Conservation (phyloP, 2,329 filamentous ascomycete species). For the Sclerotiophoma versabilis region DNA sequence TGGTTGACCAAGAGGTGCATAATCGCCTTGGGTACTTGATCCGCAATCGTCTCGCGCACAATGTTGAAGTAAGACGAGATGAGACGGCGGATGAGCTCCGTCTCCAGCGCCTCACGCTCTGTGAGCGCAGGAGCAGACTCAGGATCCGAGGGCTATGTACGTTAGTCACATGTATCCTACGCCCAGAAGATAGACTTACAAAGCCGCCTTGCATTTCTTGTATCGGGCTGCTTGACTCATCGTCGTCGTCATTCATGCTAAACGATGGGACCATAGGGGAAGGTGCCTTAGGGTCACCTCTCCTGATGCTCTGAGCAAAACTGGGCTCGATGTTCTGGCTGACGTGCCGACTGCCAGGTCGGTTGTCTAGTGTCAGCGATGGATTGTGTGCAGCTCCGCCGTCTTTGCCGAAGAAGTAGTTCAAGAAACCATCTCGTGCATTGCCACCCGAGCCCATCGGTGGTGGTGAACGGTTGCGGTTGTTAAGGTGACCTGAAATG, state of each 20-base stretch:
- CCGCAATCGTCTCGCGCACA: conserved; percentile 96
- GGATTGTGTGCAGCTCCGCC: conserved; percentile 61
- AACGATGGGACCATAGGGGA: conserved; percentile 39
- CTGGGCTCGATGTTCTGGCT: conserved; percentile 81
- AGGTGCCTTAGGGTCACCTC: conserved; percentile 65
- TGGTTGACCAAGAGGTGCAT: conserved; percentile 99
- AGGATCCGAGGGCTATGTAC: conserved; percentile 45
- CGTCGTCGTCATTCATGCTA: conserved; percentile 45
- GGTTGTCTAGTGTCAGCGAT: conserved; percentile 50
- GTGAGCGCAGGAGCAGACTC: conserved; percentile 84
- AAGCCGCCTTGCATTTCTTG: conserved; percentile 60
- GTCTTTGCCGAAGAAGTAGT: conserved; percentile 99
- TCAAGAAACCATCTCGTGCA: conserved; percentile 89
- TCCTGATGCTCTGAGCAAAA: conserved; percentile 82
- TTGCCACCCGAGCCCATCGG: conserved; percentile 63
- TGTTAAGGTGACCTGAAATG: conserved; percentile 71
- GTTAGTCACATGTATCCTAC: conserved; percentile 25
- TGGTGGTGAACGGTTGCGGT: conserved; percentile 67
- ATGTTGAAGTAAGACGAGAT: conserved; percentile 99
- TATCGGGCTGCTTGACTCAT: conserved; percentile 48
- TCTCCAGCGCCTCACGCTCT: conserved; percentile 95
- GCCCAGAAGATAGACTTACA: conserved; percentile 57
- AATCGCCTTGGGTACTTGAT: conserved; percentile 97
- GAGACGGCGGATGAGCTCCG: conserved; percentile 92
- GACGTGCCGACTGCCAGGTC: conserved; percentile 68